Percentiles rank a stretch among this genome's conserved stretches.
These are phyloP conservation scores for Elaeis oleifera DNA, from an alignment of 202 grass and related monocot genomes.

Conservation along the genomic window DNA sequence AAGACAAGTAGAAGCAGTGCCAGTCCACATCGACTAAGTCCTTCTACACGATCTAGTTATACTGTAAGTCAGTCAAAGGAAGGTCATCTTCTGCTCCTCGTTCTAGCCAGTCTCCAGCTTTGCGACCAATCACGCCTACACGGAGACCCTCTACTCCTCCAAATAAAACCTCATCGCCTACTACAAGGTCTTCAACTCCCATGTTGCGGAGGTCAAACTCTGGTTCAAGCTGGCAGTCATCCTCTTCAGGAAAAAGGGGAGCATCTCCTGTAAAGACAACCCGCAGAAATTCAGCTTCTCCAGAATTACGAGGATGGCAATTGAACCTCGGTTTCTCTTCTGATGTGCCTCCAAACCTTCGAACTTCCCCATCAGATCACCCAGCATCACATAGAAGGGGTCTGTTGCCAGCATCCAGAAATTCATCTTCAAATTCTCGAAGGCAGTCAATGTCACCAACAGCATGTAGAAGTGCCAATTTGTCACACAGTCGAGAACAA, in stretches of 20 bases:
- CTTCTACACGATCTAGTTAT: constrained; percentile 43
- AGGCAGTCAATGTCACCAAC: constrained; percentile 83
- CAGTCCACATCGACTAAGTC: constrained; percentile 72
- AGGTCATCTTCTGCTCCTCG: constrained; percentile 64
- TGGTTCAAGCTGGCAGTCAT: constrained; percentile 40
- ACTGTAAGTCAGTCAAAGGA: constrained; percentile 32
- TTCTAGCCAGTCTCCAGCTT: constrained; percentile 45
- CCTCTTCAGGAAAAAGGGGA: constrained; percentile 41
- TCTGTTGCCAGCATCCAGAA: constrained; percentile 53
- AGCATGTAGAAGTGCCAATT: constrained; percentile 64
- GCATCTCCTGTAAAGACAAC: constrained; percentile 55
- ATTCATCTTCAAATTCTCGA: constrained; percentile 50
- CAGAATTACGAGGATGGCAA: constrained; percentile 62
- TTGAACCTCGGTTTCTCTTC: constrained; percentile 60
- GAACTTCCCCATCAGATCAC: constrained; percentile 63
- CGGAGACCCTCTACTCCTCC: constrained; percentile 59
- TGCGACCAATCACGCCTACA: constrained; percentile 34
- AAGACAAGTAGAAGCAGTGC: constrained; percentile 76
- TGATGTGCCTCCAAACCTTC: constrained; percentile 76
- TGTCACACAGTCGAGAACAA: constrained; percentile 57
- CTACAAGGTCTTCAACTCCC: constrained; percentile 67
- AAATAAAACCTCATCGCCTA: constrained; percentile 42
- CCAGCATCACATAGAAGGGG: constrained; percentile 55
- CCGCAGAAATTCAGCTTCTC: constrained; percentile 48
- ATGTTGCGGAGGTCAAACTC: constrained; percentile 57